These are phyloP conservation scores for Leishmania turanica DNA, from an alignment of 208 protist genomes.

Conservation along the genomic window DNA sequence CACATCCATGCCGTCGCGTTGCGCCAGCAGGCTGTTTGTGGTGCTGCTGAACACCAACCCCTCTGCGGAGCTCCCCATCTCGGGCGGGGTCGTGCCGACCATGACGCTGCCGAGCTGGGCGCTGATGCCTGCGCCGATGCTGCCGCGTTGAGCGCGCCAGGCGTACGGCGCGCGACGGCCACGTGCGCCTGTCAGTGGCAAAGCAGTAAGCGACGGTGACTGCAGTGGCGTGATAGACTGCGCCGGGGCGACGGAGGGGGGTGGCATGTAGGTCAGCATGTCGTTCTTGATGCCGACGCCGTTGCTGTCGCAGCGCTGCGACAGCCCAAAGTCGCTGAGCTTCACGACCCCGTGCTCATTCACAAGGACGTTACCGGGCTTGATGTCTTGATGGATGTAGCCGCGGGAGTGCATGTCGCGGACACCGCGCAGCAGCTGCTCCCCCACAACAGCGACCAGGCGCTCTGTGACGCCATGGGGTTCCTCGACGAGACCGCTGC, in stretches of 20 bases:
- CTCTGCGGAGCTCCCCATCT: conserved; percentile 9
- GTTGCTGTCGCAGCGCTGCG: conserved; percentile 49
- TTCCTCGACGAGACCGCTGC: conserved; percentile 50
- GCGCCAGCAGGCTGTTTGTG: conserved; percentile 20
- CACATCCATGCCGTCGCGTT: conserved; percentile 38
- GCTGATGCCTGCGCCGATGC: not conserved
- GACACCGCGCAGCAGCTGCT: conserved; percentile 83
- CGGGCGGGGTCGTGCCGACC: conserved; percentile 10
- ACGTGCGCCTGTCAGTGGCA: conserved; percentile 8
- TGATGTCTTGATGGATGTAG: conserved; percentile 93
- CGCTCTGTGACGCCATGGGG: conserved; percentile 66
- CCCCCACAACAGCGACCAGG: conserved; percentile 78
- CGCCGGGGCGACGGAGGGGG: conserved; percentile 26
- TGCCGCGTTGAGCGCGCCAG: not conserved
- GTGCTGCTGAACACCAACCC: conserved; percentile 6
- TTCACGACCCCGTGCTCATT: conserved; percentile 78
- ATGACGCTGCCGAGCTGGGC: not conserved
- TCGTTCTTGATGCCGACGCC: conserved; percentile 33
- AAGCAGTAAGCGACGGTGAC: conserved; percentile 16
- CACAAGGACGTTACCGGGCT: conserved; percentile 90
- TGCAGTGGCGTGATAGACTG: conserved; percentile 38
- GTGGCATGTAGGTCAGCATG: conserved; percentile 21
- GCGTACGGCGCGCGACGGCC: not conserved
- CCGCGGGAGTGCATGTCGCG: conserved; percentile 86
- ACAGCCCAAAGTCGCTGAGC: conserved; percentile 97